phyloP scores from a whole-genome alignment of 2,329 filamentous ascomycete genomes.

The Paraphoma sp. region DNA sequence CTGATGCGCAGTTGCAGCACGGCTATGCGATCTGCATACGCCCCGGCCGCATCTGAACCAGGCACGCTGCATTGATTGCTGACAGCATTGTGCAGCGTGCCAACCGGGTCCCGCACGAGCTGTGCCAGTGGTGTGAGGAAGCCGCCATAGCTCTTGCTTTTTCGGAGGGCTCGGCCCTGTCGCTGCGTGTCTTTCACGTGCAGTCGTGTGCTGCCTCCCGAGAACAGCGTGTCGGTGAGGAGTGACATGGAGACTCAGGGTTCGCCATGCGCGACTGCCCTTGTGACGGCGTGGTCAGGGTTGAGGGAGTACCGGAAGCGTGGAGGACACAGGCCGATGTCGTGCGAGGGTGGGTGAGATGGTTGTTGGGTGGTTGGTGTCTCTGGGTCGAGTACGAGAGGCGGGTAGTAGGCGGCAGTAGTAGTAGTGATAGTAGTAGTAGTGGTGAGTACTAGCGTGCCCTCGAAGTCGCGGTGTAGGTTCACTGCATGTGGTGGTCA shows the following conservation, averaged over 20 bases:
- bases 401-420: conserved; percentile 4
- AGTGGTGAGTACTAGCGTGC: conserved; percentile 13
- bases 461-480: conserved; percentile 19
- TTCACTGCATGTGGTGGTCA: conserved; percentile 24
- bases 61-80: conserved; percentile 22
- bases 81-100: conserved; percentile 20
- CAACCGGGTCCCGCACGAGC: conserved; percentile 44
- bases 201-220: conserved; percentile 38
- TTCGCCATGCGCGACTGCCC: conserved; percentile 41
- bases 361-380: conserved; percentile 4
- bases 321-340: neutral
- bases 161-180: conserved; percentile 16
- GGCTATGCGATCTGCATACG: conserved; percentile 56
- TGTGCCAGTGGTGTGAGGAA: conserved; percentile 45
- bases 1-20: conserved; percentile 70
- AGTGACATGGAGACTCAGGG: conserved; percentile 43
- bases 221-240: conserved; percentile 43
- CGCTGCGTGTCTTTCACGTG: conserved; percentile 22
- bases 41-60: conserved; percentile 6
- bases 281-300: conserved; percentile 18
- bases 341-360: neutral
- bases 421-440: neutral
- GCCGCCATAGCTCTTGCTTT: conserved; percentile 38
- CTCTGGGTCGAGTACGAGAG: conserved; percentile 1
- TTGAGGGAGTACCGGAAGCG: conserved; percentile 5